Percentiles rank a stretch among this genome's conserved stretches.
Conservation (phyloP, 257 asterid genomes). For the Anisodus tanguticus region DNA sequence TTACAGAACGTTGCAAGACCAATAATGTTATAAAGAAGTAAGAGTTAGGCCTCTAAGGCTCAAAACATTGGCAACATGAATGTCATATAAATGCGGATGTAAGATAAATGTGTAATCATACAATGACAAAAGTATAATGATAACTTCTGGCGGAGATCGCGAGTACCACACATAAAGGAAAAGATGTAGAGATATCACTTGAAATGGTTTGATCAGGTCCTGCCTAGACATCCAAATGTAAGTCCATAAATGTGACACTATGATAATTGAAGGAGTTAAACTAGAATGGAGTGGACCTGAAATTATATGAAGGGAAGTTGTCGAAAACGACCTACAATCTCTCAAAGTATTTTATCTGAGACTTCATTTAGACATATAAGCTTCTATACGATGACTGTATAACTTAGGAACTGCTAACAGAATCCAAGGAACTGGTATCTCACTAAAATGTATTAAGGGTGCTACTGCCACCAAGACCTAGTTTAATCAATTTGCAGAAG, state of each 20-base stretch:
- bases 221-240: neutral
- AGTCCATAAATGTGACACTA: neutral
- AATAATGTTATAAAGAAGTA: neutral
- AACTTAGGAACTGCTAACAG: neutral
- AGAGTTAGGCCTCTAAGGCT: neutral
- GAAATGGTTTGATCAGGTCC: neutral
- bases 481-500: neutral
- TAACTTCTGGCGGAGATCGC: neutral
- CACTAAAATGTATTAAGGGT: neutral
- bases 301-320: neutral
- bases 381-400: neutral
- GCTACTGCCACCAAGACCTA: neutral
- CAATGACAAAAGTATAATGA: neutral
- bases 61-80: neutral
- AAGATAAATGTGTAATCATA: neutral
- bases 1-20: neutral
- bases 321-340: neutral
- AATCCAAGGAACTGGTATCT: neutral
- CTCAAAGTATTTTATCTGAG: neutral
- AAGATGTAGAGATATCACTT: slow-evolving; percentile 7
- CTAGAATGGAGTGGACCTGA: neutral
- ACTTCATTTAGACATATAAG: neutral
- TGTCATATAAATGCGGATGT: neutral
- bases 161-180: neutral
- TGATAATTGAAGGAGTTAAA: neutral